A percentile compares a stretch with the other conserved stretches of the same genome.
Conservation (phyloP, 208 protist genomes). For the Leishmania tarentolae region DNA sequence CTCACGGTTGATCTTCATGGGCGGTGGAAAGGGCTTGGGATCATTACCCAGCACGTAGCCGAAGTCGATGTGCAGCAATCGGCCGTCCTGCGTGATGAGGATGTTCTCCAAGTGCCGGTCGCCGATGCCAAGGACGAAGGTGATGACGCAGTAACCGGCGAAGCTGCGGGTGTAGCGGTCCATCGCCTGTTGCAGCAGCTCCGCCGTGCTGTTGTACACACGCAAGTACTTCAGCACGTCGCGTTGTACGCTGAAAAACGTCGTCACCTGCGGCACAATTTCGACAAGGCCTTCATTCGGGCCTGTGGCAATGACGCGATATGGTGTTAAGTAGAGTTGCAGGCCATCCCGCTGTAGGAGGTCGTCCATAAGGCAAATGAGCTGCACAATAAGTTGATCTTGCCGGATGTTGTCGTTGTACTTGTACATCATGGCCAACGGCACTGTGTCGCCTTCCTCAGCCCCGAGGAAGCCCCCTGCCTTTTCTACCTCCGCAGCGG, state of each 20-base stretch:
- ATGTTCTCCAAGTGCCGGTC: constrained; percentile 98
- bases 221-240: constrained; percentile 77
- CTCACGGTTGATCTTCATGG: constrained; percentile 96
- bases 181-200: constrained; percentile 71
- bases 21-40: constrained; percentile 96
- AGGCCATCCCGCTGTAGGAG: constrained; percentile 93
- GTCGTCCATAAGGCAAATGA: constrained; percentile 90
- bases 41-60: constrained; percentile 97
- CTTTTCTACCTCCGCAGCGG: neutral
- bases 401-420: constrained; percentile 96
- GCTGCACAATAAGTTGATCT: constrained; percentile 97
- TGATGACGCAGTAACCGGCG: constrained; percentile 97
- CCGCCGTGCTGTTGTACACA: constrained; percentile 71
- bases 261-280: constrained; percentile 83
- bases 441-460: constrained; percentile 13
- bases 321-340: constrained; percentile 94
- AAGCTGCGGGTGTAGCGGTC: constrained; percentile 96
- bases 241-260: constrained; percentile 76
- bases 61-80: constrained; percentile 98
- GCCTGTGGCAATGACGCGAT: constrained; percentile 90
- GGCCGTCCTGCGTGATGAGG: constrained; percentile 91
- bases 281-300: constrained; percentile 81
- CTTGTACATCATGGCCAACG: constrained; percentile 91
- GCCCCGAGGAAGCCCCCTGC: constrained; percentile 10
- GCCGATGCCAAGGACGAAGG: constrained; percentile 97